Base-by-base conservation (phyloP, 345 rosid genomes). In the Corchorus olitorius region DNA sequence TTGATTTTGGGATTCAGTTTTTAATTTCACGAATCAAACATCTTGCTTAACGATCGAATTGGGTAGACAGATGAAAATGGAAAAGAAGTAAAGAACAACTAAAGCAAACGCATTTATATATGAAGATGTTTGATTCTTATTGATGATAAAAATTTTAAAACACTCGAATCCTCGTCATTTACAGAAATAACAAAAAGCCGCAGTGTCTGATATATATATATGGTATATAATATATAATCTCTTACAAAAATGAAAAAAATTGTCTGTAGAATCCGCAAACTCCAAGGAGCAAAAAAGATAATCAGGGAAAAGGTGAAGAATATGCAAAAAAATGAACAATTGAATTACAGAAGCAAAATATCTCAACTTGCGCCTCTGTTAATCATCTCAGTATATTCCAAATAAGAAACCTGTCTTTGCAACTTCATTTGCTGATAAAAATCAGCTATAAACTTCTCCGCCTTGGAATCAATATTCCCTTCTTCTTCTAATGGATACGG, bases 401-500 rank as follows among this genome's bases (percentile, higher is more conserved):
- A 56, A 80, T 83, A 87, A 4, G 97, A 96, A 72, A 89, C 75
- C 86, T 93, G 94, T 66, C 97, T 87, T 78, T 93, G 98, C 76
- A 93, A 84, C 88, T 86, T 96, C 76, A 96, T 87, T 77, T 92
- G 93, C 77, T 84, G 76, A 61, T 89, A 85, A 83, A 96, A 93
- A 54, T 86, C 82, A 22, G 92, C 91, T 65, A 93, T 96, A 76
- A 96, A 96, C 91, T 88, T 85, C 81, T 91, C 99, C 0, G 99
- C 99, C 81, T 87, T 89, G 70, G 76, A 73, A 77, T 96, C 98
- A 69, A 96, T 27, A 27, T 27, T 90, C 68, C 85, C 98, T 77
- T 85, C 85, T 63, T 89, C 97, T 74, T 89, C 89, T 2, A 14
- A 74, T 0, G 59, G 74, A 77, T 35, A 34, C 10, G 15, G 73